These are phyloP conservation scores for Myxozyma mucilagina DNA, from an alignment of 805 yeast genomes.

Conservation along the genomic window DNA sequence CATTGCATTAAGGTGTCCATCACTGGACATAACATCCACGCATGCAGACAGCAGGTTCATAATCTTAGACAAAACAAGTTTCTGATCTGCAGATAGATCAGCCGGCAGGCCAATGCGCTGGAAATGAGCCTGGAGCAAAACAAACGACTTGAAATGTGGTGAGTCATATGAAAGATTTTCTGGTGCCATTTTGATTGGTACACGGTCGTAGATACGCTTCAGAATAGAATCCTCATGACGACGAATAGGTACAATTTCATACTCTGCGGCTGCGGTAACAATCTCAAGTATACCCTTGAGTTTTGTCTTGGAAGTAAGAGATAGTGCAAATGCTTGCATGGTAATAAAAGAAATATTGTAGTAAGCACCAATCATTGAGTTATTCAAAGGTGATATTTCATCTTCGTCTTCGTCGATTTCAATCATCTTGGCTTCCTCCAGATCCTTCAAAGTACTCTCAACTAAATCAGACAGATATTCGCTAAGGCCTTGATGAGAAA, in stretches of 20 bases:
- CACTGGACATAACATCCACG: constrained; percentile 75
- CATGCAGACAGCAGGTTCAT: constrained; percentile 61
- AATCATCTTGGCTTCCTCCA: constrained; percentile 60
- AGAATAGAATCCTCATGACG: constrained; percentile 56
- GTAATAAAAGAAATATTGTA: constrained; percentile 66
- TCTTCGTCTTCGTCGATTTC: constrained; percentile 49
- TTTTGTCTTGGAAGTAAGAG: constrained; percentile 57
- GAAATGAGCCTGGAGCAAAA: constrained; percentile 78
- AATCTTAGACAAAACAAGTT: constrained; percentile 50
- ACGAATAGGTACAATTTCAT: constrained; percentile 64
- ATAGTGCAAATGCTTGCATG: constrained; percentile 58
- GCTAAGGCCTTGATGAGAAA: constrained; percentile 67
- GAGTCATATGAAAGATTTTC: constrained; percentile 45
- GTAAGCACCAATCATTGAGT: constrained; percentile 73
- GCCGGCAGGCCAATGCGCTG: constrained; percentile 62
- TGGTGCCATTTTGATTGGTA: constrained; percentile 60
- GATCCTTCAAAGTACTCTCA: constrained; percentile 66
- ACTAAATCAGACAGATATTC: constrained; percentile 81
- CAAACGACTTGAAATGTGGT: constrained; percentile 67
- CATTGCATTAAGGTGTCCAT: constrained; percentile 76
- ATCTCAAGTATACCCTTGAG: constrained; percentile 64
- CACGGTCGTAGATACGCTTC: constrained; percentile 51
- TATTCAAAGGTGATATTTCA: constrained; percentile 59
- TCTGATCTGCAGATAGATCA: constrained; percentile 62
- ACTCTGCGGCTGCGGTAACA: constrained; percentile 68